Base-by-base conservation (phyloP, 2,329 filamentous ascomycete genomes). In the Colletotrichum sp. region DNA sequence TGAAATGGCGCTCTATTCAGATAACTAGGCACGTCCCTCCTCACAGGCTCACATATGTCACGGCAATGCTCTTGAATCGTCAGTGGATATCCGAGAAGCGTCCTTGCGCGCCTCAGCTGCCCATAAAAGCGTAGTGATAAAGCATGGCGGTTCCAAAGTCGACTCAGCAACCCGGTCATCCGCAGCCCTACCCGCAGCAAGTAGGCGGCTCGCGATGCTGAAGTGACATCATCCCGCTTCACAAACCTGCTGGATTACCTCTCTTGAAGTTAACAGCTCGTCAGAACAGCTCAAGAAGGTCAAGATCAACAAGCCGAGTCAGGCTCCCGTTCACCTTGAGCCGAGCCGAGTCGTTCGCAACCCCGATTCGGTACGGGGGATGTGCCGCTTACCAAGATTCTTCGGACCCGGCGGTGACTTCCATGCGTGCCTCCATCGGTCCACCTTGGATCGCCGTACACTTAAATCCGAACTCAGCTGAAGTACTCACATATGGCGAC, bases 1-100 rank as follows among this genome's bases (percentile, higher is more conserved):
- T 47, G 43, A 47, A 47, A 47, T 2, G 11, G 12, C 11, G 18
- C 11, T 1, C 0, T 47, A 1, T 4, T 21, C 9, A 13, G 0
- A 0, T 47, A 4, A n/a, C 6, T 21, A 21, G 2, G n/a, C 21
- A 21, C 43, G 43, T 3, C 43, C n/a, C 43, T 13, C 12, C 0
- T 18, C 2, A 9, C n/a, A n/a, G 5, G 3, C 38, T 47, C 5
- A 12, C 38, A 12, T 1, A 47, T 18, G 38, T 7, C n/a, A 18
- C 18, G n/a, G 18, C 9, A 47, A 21, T 21, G 43, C n/a, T 47
- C n/a, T 21, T 12, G 6, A 21, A 4, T 21, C 6, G 11, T 4
- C 43, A 47, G n/a, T 21, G 0, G 18, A 4, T 47, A n/a, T 47
- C 0, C 1, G 6, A 47, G 6, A 21, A 47, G 43, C 4, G 43